A percentile compares a stretch with the other conserved stretches of the same genome.
Conservation (phyloP, 2,329 filamentous ascomycete genomes). For the Diaporthe sp. region DNA sequence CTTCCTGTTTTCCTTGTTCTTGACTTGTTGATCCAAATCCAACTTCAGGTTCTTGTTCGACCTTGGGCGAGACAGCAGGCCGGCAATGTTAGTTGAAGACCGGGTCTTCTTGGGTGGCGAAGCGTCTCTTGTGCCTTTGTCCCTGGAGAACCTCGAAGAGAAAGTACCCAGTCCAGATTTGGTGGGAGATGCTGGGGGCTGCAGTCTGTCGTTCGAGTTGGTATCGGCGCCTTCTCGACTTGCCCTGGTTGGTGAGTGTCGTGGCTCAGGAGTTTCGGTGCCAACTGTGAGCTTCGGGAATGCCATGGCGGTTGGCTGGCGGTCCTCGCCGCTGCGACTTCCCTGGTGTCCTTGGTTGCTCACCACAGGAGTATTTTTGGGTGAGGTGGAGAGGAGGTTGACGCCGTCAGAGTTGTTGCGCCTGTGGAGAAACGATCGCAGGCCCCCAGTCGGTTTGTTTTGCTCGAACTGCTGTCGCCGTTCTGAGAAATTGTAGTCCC, state of each 20-base stretch:
- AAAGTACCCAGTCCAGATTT: conserved; percentile 61
- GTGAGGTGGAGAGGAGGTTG: conserved; percentile 36
- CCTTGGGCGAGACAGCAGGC: conserved; percentile 80
- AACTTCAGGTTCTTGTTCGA: conserved; percentile 74
- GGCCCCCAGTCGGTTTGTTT: conserved; percentile 34
- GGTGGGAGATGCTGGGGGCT: conserved; percentile 53
- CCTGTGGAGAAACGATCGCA: conserved; percentile 40
- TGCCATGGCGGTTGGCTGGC: conserved; percentile 32
- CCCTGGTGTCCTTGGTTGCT: conserved; percentile 14
- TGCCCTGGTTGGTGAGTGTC: conserved; percentile 34
- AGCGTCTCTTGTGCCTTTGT: conserved; percentile 57
- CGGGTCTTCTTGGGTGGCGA: conserved; percentile 78
- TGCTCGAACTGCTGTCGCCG: conserved; percentile 41
- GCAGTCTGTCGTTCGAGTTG: background rate
- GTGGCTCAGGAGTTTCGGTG: conserved; percentile 27
- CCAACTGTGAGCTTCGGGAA: conserved; percentile 37
- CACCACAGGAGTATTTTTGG: conserved; percentile 6
- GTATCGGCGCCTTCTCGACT: conserved; percentile 10
- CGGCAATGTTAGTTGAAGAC: conserved; percentile 85
- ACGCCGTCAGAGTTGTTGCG: conserved; percentile 39
- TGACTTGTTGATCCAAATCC: conserved; percentile 56
- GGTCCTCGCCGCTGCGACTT: conserved; percentile 7
- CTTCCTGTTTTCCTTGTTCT: conserved; percentile 87
- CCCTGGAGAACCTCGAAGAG: conserved; percentile 57
- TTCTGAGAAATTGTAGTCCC: conserved; percentile 41